Evolutionary conservation across 164 flowering plant species (phyloP).

Genomic region (Sextonia rubra): DNA sequence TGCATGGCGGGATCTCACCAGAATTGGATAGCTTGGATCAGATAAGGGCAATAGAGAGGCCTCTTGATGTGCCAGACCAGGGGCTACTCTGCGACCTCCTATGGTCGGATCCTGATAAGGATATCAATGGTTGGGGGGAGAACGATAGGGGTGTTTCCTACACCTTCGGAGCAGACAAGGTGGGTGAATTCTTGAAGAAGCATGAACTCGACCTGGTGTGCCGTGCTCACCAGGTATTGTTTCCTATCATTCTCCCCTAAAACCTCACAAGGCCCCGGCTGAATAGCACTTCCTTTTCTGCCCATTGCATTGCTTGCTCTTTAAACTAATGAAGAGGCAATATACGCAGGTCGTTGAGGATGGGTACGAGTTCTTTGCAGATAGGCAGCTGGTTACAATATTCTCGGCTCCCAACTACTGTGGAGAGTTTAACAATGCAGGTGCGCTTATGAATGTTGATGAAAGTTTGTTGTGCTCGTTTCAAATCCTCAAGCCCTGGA

Average conservation of each 20-base stretch:
- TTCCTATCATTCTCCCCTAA: neutral
- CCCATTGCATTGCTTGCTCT: no score
- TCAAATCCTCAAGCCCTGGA: slow-evolving; percentile 47
- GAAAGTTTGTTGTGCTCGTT: slow-evolving; percentile 48
- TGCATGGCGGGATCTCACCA: slow-evolving; percentile 58
- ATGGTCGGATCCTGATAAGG: slow-evolving; percentile 51
- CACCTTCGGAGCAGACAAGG: slow-evolving; percentile 54
- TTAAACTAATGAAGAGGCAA: neutral
- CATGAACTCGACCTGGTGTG: slow-evolving; percentile 56
- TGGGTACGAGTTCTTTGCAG: slow-evolving; percentile 59
- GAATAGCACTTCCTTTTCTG: no score
- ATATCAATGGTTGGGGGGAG: slow-evolving; percentile 54
- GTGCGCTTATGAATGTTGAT: slow-evolving; percentile 54
- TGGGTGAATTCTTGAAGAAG: slow-evolving; percentile 46
- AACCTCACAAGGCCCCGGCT: no score
- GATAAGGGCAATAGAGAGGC: slow-evolving; percentile 45
- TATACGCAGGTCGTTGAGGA: slow-evolving; percentile 49
- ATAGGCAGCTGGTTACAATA: slow-evolving; percentile 53
- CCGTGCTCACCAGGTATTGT: slow-evolving; percentile 52
- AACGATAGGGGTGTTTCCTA: slow-evolving; percentile 55
- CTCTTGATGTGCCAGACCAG: slow-evolving; percentile 50
- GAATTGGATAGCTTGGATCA: slow-evolving; percentile 45
- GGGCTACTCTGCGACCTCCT: slow-evolving; percentile 52
- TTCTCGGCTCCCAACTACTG: slow-evolving; percentile 64
- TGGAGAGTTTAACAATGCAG: slow-evolving; percentile 57